Conservation (phyloP, 2,329 filamentous ascomycete species). For the Lecanosticta acicola region DNA sequence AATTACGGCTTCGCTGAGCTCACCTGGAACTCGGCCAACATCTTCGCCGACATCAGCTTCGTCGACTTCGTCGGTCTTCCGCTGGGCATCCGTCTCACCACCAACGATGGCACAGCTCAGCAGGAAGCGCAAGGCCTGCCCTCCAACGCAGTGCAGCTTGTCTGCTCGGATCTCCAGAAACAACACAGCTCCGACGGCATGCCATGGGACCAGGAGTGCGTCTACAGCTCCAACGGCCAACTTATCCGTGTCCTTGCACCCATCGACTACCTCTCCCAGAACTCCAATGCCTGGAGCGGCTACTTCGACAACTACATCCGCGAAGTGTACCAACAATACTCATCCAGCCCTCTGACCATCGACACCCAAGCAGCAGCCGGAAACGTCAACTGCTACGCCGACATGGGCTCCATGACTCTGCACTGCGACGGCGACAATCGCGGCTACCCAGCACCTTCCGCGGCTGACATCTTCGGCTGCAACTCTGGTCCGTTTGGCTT, state of each 20-base stretch:
- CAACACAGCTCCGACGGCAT: conserved; percentile 53
- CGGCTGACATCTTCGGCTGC: conserved; percentile 62
- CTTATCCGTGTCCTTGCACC: conserved; percentile 40
- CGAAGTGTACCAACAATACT: conserved; percentile 48
- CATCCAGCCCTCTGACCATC: conserved; percentile 46
- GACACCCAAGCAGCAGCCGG: conserved; percentile 60
- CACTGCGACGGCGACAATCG: conserved; percentile 38
- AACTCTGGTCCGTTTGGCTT: conserved; percentile 57
- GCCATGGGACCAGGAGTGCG: conserved; percentile 58
- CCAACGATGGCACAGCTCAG: conserved; percentile 39
- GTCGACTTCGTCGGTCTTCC: conserved; percentile 37
- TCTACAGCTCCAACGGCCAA: conserved; percentile 36
- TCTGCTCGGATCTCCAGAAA: conserved; percentile 50
- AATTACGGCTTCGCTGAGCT: conserved; percentile 42
- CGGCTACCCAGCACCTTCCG: conserved; percentile 53
- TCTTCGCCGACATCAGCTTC: conserved; percentile 12
- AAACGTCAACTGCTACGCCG: conserved; percentile 46
- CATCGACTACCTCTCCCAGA: conserved; percentile 40
- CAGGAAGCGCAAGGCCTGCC: conserved; percentile 55
- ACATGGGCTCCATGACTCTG: conserved; percentile 31
- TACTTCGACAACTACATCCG: conserved; percentile 51
- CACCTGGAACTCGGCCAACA: conserved; percentile 34
- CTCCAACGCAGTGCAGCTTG: conserved; percentile 49
- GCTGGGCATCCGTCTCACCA: conserved; percentile 50
- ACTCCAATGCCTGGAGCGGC: conserved; percentile 41